Evolutionary conservation across 306 rosid genomes (phyloP).

Genomic region (Myrica gale): DNA sequence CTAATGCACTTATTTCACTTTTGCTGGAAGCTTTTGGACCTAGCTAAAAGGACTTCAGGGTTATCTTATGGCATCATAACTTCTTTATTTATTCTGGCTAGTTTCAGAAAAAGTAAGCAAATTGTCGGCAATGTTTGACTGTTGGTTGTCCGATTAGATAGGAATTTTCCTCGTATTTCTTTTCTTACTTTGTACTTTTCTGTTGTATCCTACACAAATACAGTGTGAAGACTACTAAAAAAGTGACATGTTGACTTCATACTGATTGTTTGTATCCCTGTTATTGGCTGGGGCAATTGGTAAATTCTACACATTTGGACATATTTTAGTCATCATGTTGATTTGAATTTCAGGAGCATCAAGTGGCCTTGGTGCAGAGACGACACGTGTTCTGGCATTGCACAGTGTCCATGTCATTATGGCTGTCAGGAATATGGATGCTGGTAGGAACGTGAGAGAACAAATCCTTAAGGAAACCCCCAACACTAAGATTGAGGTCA

Average conservation of each 20-base stretch:
- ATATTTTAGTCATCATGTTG: constrained; percentile 5
- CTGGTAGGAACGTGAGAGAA: constrained; percentile 47
- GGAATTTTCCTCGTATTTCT: too few species aligned
- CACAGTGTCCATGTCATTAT: constrained; percentile 74
- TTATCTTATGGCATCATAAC: background rate
- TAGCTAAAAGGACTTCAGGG: background rate
- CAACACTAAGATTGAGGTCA: constrained; percentile 54
- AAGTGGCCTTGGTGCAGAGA: constrained; percentile 78
- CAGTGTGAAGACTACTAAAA: too few species aligned
- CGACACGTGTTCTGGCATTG: constrained; percentile 65
- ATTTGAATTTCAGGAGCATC: constrained; percentile 63
- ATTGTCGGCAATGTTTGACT: background rate
- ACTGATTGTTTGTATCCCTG: background rate
- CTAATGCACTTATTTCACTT: background rate
- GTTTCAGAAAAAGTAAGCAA: background rate
- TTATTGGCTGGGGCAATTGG: background rate
- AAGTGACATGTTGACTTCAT: too few species aligned
- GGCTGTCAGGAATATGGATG: constrained; percentile 73
- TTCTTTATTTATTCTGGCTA: background rate
- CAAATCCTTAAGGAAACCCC: constrained; percentile 52
- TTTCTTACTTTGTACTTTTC: too few species aligned
- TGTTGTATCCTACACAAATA: too few species aligned
- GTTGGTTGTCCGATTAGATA: too few species aligned
- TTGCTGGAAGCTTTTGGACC: too few species aligned
- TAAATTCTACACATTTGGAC: background rate